Evolutionary conservation across 306 rosid genomes (phyloP).

Genomic region (Fagus sylvatica): DNA sequence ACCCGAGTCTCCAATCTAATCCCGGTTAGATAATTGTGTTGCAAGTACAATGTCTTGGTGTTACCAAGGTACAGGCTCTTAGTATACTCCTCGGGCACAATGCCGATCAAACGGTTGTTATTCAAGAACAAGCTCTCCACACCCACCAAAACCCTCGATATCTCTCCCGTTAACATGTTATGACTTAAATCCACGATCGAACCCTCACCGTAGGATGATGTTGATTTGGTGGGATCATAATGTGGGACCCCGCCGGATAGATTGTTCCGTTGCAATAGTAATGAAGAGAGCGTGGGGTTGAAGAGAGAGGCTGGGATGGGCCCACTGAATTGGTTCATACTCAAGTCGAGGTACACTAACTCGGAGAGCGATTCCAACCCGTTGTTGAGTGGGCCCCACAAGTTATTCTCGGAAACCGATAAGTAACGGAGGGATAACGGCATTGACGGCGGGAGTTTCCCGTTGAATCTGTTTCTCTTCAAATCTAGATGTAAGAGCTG

Average conservation of each 20-base stretch:
- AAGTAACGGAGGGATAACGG: slow-evolving; percentile 71
- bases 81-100: slow-evolving; percentile 60
- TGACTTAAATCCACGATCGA: slow-evolving; percentile 73
- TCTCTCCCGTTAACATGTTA: slow-evolving; percentile 49
- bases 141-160: slow-evolving; percentile 44
- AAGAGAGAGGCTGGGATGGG: slow-evolving; percentile 61
- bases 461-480: slow-evolving; percentile 46
- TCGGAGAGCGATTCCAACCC: slow-evolving; percentile 50
- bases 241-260: slow-evolving; percentile 57
- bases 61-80: slow-evolving; percentile 54
- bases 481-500: slow-evolving; percentile 67
- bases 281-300: slow-evolving; percentile 43
- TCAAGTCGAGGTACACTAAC: slow-evolving; percentile 56
- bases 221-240: not conserved
- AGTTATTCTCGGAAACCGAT: slow-evolving; percentile 47
- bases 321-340: slow-evolving; percentile 59
- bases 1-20: slow-evolving; percentile 29
- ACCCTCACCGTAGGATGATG: slow-evolving; percentile 45
- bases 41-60: slow-evolving; percentile 68
- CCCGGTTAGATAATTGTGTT: slow-evolving; percentile 61
- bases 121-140: slow-evolving; percentile 70
- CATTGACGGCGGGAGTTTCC: slow-evolving; percentile 37
- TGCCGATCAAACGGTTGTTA: slow-evolving; percentile 58
- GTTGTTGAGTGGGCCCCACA: slow-evolving; percentile 65
- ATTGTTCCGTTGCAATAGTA: slow-evolving; percentile 68